Evolutionary conservation across 768 basidiomycete genomes (phyloP).

Genomic region (Gloeostereum incarnatum): DNA sequence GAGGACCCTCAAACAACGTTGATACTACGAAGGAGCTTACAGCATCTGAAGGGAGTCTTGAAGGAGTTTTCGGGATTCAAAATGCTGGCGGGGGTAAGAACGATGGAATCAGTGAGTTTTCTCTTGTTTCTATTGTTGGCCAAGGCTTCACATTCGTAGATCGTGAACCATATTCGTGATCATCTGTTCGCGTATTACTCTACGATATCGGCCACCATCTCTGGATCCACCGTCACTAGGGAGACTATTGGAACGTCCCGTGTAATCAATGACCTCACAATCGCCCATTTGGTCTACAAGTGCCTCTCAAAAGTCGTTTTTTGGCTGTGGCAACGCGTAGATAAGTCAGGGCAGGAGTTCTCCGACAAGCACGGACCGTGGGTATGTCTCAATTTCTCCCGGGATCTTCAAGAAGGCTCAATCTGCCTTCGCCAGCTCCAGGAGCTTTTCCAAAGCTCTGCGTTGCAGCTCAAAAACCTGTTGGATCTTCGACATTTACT

Average conservation of each 20-base stretch:
- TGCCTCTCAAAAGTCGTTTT: conserved; percentile 57
- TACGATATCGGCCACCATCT: conserved; percentile 34
- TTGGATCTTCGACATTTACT: conserved; percentile 50
- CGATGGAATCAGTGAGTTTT: conserved; percentile 57
- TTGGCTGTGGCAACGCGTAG: conserved; percentile 61
- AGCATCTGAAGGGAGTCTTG: conserved; percentile 53
- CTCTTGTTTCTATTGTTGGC: conserved; percentile 9
- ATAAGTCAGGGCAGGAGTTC: conserved; percentile 30
- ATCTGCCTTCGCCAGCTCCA: conserved; percentile 33
- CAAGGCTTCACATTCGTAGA: conserved; percentile 22
- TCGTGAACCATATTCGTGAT: conserved; percentile 42
- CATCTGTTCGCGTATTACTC: conserved; percentile 57
- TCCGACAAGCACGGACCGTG: conserved; percentile 37
- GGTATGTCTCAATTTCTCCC: conserved; percentile 27
- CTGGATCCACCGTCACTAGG: conserved; percentile 23
- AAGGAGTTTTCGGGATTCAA: conserved; percentile 68
- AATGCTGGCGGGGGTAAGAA: conserved; percentile 57
- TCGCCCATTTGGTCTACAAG: conserved; percentile 71
- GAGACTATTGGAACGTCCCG: conserved; percentile 33
- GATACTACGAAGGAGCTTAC: conserved; percentile 49
- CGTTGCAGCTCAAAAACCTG: conserved; percentile 43
- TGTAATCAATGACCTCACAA: conserved; percentile 28
- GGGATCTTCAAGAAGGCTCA: conserved; percentile 4
- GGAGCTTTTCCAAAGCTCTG: conserved; percentile 52
- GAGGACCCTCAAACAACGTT: conserved; percentile 36